Conservation (phyloP, 1,284 basidiomycete genomes). For the Tylopilus sp. region DNA sequence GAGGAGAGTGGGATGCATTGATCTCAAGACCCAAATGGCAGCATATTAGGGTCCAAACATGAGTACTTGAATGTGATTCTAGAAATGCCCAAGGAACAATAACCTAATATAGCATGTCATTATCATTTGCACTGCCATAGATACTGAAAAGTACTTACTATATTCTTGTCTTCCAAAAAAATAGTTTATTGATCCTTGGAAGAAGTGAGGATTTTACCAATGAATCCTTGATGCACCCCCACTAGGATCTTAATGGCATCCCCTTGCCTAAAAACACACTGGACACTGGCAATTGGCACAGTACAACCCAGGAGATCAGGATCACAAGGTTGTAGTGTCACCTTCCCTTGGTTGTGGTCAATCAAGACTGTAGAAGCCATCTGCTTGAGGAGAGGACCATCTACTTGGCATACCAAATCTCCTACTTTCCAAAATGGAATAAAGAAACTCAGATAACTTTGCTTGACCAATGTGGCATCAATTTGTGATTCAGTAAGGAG, state of each 20-base stretch:
- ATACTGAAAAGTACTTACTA: not conserved
- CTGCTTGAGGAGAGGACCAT: slow-evolving; percentile 1
- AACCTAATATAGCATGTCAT: not conserved
- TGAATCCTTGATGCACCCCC: not conserved
- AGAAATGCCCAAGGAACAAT: not conserved
- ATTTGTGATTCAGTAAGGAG: not conserved
- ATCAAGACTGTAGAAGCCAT: not conserved
- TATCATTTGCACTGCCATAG: not conserved
- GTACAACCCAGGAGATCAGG: not conserved
- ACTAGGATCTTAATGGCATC: not conserved
- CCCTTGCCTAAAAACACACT: not conserved
- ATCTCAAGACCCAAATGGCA: not conserved
- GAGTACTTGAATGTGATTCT: not conserved
- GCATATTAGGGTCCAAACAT: slow-evolving; percentile 7
- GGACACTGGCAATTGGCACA: not conserved
- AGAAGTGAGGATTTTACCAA: not conserved
- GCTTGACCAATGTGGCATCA: not conserved
- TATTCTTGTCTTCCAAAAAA: slow-evolving; percentile 3
- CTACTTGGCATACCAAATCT: not conserved
- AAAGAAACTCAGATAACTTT: not conserved
- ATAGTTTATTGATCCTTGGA: slow-evolving; percentile 1
- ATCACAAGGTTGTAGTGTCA: not conserved
- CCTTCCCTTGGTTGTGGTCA: not conserved
- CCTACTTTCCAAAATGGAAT: not conserved
- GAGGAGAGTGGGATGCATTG: slow-evolving; percentile 1